Evolutionary conservation across 2,329 filamentous ascomycete genomes (phyloP).

Genomic region (Exophiala alcalophila): DNA sequence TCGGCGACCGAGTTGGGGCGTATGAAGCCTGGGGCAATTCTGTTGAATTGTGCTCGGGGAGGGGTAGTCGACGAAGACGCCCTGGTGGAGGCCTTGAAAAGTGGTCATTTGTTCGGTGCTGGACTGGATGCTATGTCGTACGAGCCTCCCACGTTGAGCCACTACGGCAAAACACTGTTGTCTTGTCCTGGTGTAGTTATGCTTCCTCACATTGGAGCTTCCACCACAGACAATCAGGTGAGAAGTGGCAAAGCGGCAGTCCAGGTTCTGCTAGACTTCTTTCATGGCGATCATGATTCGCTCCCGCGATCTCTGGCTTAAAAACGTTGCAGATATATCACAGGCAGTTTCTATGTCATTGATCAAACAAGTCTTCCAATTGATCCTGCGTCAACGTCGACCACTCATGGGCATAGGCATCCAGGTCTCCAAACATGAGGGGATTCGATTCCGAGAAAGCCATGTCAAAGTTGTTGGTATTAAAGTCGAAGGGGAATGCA

Average conservation of each 20-base stretch:
- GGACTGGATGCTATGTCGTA: conserved; percentile 43
- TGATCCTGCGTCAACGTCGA: too few species aligned
- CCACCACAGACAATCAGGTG: conserved; percentile 41
- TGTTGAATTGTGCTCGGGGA: conserved; percentile 43
- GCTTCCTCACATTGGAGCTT: conserved; percentile 49
- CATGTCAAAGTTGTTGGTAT: neutral
- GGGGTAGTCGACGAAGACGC: conserved; percentile 43
- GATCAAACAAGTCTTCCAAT: too few species aligned
- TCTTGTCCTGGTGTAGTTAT: conserved; percentile 38
- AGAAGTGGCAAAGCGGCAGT: conserved; percentile 15
- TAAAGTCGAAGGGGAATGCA: conserved; percentile 1
- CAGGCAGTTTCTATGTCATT: too few species aligned
- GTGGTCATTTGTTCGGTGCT: conserved; percentile 41
- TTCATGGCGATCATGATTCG: too few species aligned
- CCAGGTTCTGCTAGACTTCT: too few species aligned
- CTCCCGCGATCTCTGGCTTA: too few species aligned
- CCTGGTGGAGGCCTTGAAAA: conserved; percentile 34
- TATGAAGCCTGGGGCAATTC: conserved; percentile 42
- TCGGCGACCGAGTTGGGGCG: conserved; percentile 32
- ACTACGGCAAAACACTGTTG: conserved; percentile 37
- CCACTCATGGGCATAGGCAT: too few species aligned
- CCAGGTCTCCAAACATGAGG: too few species aligned
- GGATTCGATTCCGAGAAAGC: too few species aligned
- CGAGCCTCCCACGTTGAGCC: conserved; percentile 40
- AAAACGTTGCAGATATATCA: too few species aligned